A percentile compares a stretch with the other conserved stretches of the same genome.
Evolutionary conservation across 768 basidiomycete species (phyloP).

Genomic region (Russula brevipes): DNA sequence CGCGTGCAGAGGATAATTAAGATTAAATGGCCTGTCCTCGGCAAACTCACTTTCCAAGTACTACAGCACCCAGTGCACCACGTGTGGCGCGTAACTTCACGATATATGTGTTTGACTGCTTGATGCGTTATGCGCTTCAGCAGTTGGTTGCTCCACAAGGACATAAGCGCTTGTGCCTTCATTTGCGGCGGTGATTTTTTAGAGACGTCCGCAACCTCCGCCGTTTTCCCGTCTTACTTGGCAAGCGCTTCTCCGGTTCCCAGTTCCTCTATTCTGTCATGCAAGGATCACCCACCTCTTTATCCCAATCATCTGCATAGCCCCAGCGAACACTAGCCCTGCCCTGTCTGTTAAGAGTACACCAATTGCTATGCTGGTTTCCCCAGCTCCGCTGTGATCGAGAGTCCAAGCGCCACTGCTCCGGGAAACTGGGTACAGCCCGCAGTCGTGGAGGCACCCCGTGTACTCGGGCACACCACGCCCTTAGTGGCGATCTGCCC

Average conservation of each 20-base stretch:
- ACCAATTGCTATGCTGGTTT: background rate
- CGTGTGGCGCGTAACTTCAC: background rate
- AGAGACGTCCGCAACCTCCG: background rate
- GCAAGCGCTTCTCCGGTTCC: background rate
- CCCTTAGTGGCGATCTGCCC: background rate
- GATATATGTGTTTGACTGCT: background rate
- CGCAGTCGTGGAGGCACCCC: background rate
- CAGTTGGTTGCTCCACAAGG: too few relatives aligned
- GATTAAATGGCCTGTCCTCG: too few relatives aligned
- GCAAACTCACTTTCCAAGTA: background rate
- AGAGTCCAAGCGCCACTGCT: background rate
- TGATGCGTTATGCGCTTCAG: too few relatives aligned
- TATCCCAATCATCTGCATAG: background rate
- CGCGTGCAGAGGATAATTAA: background rate
- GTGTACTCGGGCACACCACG: background rate
- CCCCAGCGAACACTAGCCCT: too few relatives aligned
- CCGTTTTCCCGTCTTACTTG: background rate
- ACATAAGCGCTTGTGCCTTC: background rate
- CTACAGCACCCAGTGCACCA: too few relatives aligned
- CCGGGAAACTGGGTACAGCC: background rate
- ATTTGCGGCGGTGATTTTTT: background rate
- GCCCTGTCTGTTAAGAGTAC: background rate
- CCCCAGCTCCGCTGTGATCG: background rate
- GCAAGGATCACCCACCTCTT: background rate
- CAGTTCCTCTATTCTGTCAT: background rate